Evolutionary conservation across 177 flowering plant genomes (phyloP), one percentile per base, ranked within the genome.

Genomic region (Vitis hybrid): DNA sequence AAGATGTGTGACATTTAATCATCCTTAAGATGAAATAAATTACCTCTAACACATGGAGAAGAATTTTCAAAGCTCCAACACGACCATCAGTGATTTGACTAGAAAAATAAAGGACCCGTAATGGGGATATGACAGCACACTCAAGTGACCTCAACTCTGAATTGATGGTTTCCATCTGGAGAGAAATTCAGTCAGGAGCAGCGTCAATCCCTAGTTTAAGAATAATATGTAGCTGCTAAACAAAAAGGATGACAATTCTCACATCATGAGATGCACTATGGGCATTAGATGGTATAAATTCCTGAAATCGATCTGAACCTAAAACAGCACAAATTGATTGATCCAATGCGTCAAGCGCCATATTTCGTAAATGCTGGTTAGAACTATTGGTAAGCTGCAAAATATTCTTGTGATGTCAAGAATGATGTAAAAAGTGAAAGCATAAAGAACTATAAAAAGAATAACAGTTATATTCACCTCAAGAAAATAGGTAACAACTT

Each of bases 1-100:
- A 32, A 15, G 10, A 11, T 60, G 50, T 23, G 32, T 17, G 60
- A 67, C 13, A 21, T 61, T 12, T 4, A 54, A 64, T 34, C 32
- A 50, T 52, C 69, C 15, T 26, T 63, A 48, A 13, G 2, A 23
- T 40, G 26, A 49, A 57, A n/a, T 18, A 65, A 51, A 45, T 73
- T 85, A 93, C 99, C 97, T 93, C 99, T 63, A 96, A 77, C 77
- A 91, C 91, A 88, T 96, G 98, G 72, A 93, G 87, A 82, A 96
- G 90, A 82, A 93, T 93, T 78, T 89, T 96, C 73, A 93, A 82
- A 61, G 99, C 84, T 69, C 94, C 95, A 70, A 83, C 82, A 55
- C 88, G 94, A 40, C 89, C 86, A 82, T 96, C 99, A 76, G 71
- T 68, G 70, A 72, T 86, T 82, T 84, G 85, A 19, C 86, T 73